A percentile compares a stretch with the other conserved stretches of the same genome.
phyloP scores from a whole-genome alignment of 2,329 filamentous ascomycete genomes.

The Leptosphaerulina australis region DNA sequence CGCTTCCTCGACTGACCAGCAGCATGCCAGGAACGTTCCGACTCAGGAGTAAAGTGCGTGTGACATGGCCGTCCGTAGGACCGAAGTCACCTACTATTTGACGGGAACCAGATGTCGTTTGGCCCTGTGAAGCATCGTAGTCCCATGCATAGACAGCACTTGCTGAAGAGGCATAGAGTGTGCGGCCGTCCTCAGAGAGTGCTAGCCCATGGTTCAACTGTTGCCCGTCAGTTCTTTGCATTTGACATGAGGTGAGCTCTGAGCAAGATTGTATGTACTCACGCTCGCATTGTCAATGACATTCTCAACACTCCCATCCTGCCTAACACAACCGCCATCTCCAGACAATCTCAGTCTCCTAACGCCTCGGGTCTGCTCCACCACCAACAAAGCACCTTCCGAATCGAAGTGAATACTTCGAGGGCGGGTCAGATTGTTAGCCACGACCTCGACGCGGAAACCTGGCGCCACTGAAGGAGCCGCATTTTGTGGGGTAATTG shows the following conservation, averaged over 20 bases:
- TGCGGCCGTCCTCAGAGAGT: constrained; percentile 56
- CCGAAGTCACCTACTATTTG: constrained; percentile 68
- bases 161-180: constrained; percentile 62
- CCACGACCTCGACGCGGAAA: constrained; percentile 54
- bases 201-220: constrained; percentile 60
- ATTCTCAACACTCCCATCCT: constrained; percentile 27
- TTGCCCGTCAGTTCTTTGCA: background rate
- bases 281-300: constrained; percentile 39
- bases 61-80: constrained; percentile 63
- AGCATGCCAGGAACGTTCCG: constrained; percentile 61
- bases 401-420: constrained; percentile 57
- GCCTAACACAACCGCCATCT: constrained; percentile 39
- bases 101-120: constrained; percentile 54
- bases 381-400: constrained; percentile 56
- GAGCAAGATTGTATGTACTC: constrained; percentile 21
- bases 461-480: constrained; percentile 52
- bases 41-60: constrained; percentile 70
- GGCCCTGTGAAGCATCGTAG: constrained; percentile 63
- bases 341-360: constrained; percentile 46
- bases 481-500: constrained; percentile 47
- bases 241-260: background rate
- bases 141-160: constrained; percentile 67
- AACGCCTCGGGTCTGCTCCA: constrained; percentile 52
- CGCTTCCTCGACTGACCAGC: constrained; percentile 69
- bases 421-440: constrained; percentile 53